Evolutionary conservation across 495 filamentous ascomycete species (phyloP).

Genomic region (Penicillium atrosanguineum): DNA sequence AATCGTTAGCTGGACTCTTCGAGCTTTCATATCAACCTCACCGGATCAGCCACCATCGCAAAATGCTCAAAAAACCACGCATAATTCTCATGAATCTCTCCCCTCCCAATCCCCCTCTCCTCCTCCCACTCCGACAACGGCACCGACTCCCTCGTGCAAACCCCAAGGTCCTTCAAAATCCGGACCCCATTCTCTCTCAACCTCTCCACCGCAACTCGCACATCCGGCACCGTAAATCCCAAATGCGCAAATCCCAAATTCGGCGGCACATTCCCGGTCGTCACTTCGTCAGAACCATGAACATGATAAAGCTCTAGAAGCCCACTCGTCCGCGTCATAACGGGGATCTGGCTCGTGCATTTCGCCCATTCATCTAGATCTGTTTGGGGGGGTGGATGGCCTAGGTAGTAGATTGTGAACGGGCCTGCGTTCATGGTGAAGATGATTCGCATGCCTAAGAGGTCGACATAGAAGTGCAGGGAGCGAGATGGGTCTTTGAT

Average conservation of each 20-base stretch:
- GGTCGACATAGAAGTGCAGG: constrained; percentile 44
- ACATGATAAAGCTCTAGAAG: constrained; percentile 38
- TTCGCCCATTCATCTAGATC: constrained; percentile 30
- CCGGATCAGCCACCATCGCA: constrained; percentile 42
- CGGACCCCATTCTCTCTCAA: constrained; percentile 29
- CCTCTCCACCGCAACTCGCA: constrained; percentile 26
- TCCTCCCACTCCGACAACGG: constrained; percentile 40
- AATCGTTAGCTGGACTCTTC: not conserved
- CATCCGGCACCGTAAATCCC: constrained; percentile 40
- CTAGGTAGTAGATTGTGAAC: constrained; percentile 45
- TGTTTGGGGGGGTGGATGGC: constrained; percentile 29
- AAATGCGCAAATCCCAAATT: constrained; percentile 40
- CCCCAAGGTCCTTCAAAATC: constrained; percentile 38
- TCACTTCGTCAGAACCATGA: constrained; percentile 23
- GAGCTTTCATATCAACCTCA: constrained; percentile 15
- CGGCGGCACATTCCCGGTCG: constrained; percentile 32
- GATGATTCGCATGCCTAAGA: constrained; percentile 48
- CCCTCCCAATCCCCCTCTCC: constrained; percentile 30
- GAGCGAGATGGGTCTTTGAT: constrained; percentile 38
- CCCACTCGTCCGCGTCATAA: constrained; percentile 28
- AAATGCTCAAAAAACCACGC: constrained; percentile 36
- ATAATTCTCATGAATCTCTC: constrained; percentile 36
- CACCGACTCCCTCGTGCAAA: constrained; percentile 26
- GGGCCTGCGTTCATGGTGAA: constrained; percentile 47
- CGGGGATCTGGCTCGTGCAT: constrained; percentile 22